Evolutionary conservation across 768 basidiomycete genomes (phyloP).

Genomic region (Lactarius hatsudake): DNA sequence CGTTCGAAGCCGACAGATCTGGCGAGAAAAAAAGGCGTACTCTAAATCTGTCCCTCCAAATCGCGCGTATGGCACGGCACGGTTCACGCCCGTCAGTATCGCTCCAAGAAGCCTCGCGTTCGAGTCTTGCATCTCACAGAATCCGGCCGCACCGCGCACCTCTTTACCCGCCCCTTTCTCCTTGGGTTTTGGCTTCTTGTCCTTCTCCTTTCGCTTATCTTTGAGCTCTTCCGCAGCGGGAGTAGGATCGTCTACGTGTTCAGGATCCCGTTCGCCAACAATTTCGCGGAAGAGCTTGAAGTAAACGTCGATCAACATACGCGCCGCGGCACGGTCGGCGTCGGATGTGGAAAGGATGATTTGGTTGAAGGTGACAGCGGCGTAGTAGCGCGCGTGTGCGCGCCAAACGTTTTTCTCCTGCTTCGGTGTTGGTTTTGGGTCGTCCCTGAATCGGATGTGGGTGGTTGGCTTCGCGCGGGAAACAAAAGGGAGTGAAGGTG

Average conservation of each 20-base stretch:
- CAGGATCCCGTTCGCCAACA: slow-evolving; percentile 59
- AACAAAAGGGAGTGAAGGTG: slow-evolving; percentile 33
- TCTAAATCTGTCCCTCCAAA: slow-evolving; percentile 63
- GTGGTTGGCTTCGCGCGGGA: slow-evolving; percentile 33
- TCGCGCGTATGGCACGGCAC: slow-evolving; percentile 90
- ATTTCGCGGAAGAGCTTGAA: slow-evolving; percentile 93
- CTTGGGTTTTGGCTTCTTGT: slow-evolving; percentile 31
- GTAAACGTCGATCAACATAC: slow-evolving; percentile 82
- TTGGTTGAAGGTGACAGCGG: slow-evolving; percentile 92
- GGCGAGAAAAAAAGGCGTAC: slow-evolving; percentile 41
- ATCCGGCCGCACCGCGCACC: slow-evolving; percentile 59
- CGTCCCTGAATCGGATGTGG: slow-evolving; percentile 54
- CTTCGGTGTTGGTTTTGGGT: slow-evolving; percentile 27
- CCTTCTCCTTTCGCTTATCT: slow-evolving; percentile 27
- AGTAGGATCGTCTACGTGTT: slow-evolving; percentile 38
- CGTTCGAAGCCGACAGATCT: neutral
- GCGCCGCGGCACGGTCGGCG: slow-evolving; percentile 69
- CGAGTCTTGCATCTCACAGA: slow-evolving; percentile 71
- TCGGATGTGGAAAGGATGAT: slow-evolving; percentile 63
- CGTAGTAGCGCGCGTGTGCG: slow-evolving; percentile 85
- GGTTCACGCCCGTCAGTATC: slow-evolving; percentile 90
- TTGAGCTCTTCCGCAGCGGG: slow-evolving; percentile 39
- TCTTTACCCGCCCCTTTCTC: slow-evolving; percentile 41
- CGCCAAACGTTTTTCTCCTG: slow-evolving; percentile 47
- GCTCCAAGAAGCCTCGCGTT: slow-evolving; percentile 85